Base-by-base conservation (phyloP, 2,329 filamentous ascomycete genomes). In the Ophiostoma sp. region DNA sequence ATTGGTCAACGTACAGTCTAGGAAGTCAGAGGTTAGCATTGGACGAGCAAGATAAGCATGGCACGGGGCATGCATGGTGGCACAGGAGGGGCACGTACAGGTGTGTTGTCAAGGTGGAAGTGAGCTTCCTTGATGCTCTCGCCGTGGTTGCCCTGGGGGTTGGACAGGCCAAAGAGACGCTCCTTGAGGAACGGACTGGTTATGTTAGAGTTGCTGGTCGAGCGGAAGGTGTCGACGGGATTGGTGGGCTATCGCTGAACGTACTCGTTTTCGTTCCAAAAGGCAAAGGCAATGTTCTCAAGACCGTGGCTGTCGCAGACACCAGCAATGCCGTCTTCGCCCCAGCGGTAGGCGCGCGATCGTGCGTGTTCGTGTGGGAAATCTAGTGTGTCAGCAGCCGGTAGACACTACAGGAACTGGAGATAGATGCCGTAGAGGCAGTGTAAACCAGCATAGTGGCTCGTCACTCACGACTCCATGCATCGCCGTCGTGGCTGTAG, bases 211-310 rank as follows among this genome's bases (percentile, higher is more conserved):
- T 27, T 27, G 27, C 27, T 27, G 2, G 27, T 27, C 27, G 27
- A 27, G 27, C 27, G 27, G 1, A 27, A 27, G 27, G 27, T 27
- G 27, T 27, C 27, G 27, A 27, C 27, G 27, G 27, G 27, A 27
- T 27, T 27, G 27, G 27, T 27, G 27, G 27, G 27, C 64, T 52
- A 4, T 41, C 8, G 5, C 2, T 5, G 38, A 18, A 75, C 79
- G 41, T 69, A 96, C 93, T 98, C 94, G 81, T 97, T 87, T 78
- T 93, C 93, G 77, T 98, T 98, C 94, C 94, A 98, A 78, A 98
- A 98, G 66, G 92, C 88, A 82, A 98, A 97, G 3, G 91, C 92
- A 78, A 98, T 90, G 78, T 98, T 96, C 79, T 97, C 91, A 67
- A 90, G 81, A 70, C 93, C 93, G 76, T 98, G 94, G 16, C 91